Conservation (phyloP, 164 flowering plant species). For the Litsea cubeba region DNA sequence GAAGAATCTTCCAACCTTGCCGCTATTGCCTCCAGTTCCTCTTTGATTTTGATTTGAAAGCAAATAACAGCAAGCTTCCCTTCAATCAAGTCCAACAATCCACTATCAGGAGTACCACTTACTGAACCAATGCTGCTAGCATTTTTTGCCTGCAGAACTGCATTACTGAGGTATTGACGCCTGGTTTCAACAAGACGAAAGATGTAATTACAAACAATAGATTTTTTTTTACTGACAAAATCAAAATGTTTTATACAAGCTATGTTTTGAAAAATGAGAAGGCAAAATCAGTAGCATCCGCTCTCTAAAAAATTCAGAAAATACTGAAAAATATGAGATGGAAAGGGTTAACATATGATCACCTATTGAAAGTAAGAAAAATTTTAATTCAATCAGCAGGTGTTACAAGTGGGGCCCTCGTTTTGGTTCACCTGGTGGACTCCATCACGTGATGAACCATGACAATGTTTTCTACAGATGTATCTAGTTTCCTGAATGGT, state of each 20-base stretch:
- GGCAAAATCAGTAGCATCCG: background rate
- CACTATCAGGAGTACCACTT: conserved; percentile 55
- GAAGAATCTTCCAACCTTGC: conserved; percentile 45
- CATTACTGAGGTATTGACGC: conserved; percentile 90
- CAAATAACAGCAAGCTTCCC: conserved; percentile 93
- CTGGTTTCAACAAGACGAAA: conserved; percentile 33
- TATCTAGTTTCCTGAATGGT: no score
- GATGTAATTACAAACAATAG: background rate
- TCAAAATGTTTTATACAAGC: background rate
- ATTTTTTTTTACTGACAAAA: background rate
- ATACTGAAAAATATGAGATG: background rate
- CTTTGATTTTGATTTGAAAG: conserved; percentile 87
- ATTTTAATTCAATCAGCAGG: no score
- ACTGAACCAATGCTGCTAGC: conserved; percentile 55
- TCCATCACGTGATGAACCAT: no score
- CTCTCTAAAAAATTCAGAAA: background rate
- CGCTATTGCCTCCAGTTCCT: conserved; percentile 63
- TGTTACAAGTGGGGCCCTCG: no score
- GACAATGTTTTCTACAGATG: no score
- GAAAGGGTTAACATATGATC: no score
- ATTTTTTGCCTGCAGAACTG: conserved; percentile 95
- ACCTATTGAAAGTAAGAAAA: no score
- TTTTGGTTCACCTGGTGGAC: no score
- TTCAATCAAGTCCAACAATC: conserved; percentile 85
- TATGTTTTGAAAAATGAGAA: background rate